Evolutionary conservation across 257 asterid genomes (phyloP).

Genomic region (Linderniella brevidens): DNA sequence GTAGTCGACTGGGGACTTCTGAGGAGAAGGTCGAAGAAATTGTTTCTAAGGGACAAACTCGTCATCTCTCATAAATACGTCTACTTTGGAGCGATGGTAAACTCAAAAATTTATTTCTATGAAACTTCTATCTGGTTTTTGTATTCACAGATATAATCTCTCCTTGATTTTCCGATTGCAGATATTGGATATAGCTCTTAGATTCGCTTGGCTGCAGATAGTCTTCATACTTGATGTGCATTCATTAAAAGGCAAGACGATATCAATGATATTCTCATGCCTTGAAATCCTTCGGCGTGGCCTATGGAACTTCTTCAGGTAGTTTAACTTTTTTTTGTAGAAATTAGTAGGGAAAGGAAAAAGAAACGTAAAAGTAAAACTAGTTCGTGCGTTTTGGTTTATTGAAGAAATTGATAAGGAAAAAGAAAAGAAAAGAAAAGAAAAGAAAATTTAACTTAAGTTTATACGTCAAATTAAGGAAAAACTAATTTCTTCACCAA

Average conservation of each 20-base stretch:
- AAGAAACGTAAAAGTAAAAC: too few species aligned
- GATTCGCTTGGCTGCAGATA: constrained; percentile 79
- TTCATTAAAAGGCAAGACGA: constrained; percentile 35
- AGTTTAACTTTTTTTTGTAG: constrained; percentile 2
- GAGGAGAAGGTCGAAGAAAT: constrained; percentile 44
- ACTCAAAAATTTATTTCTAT: neutral
- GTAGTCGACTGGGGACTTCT: constrained; percentile 81
- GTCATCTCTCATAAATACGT: constrained; percentile 31
- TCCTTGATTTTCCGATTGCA: constrained; percentile 11
- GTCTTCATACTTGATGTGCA: constrained; percentile 36
- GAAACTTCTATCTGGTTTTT: too few species aligned
- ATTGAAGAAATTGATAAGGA: too few species aligned
- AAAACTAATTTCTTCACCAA: too few species aligned
- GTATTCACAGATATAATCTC: too few species aligned
- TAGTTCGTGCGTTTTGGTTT: too few species aligned
- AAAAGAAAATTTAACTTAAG: too few species aligned
- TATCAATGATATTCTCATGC: constrained; percentile 39
- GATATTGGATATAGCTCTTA: constrained; percentile 50
- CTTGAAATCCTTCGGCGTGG: constrained; percentile 78
- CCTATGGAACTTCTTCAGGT: constrained; percentile 92
- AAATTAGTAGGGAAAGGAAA: too few species aligned
- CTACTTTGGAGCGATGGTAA: constrained; percentile 57
- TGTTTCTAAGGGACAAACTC: constrained; percentile 52
- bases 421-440: too few species aligned
- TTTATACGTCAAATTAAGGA: too few species aligned